Evolutionary conservation across 768 basidiomycete genomes (phyloP), one percentile per base, ranked within the genome.

Genomic region (Kwoniella heveanensis): DNA sequence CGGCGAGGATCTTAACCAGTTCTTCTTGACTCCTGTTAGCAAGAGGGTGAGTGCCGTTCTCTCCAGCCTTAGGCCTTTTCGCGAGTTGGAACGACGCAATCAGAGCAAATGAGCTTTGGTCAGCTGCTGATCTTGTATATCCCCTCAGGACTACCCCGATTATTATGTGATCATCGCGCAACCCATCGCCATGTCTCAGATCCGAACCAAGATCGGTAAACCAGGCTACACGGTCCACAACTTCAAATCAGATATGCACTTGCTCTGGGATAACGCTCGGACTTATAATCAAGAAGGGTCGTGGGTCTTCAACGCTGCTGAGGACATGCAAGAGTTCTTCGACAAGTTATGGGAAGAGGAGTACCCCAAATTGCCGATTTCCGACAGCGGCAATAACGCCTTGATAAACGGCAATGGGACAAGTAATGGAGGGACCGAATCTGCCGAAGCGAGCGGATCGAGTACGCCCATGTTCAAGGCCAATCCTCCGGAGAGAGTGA

Each of bases 201-300:
- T 98, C 71, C 88, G 89, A 57, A 93, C 92, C 75, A 78, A 77
- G 64, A 76, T 83, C 57, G 77, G 72, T 54, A 82, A 84, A 59
- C 83, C 85, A 60, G 92, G 92, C 83, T 91, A 91, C 83, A 86
- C 81, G 39, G 86, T 93, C 36, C 81, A 85, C 32, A 83, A 85
- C 60, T 92, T 87, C 82, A 83, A 85, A 61, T 85, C 86, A 50
- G 92, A 95, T 79, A 92, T 89, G 87, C 85, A 85, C 69, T 85
- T 92, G 60, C 93, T 99, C 89, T 97, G 94, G 80, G 85, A 86
- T 79, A 98, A 98, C 73, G 94, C 95, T 4, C 85, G 90, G 71
- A 90, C 87, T 48, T 98, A 92, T 83, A 97, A 97, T 78, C 88
- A 90, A 79, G 92, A 95, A 80, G 92, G 90, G 1, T 94, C 92